These are phyloP conservation scores for Entomortierella beljakovae DNA, from an alignment of 192 early-diverging fungal species.

Conservation along the genomic window DNA sequence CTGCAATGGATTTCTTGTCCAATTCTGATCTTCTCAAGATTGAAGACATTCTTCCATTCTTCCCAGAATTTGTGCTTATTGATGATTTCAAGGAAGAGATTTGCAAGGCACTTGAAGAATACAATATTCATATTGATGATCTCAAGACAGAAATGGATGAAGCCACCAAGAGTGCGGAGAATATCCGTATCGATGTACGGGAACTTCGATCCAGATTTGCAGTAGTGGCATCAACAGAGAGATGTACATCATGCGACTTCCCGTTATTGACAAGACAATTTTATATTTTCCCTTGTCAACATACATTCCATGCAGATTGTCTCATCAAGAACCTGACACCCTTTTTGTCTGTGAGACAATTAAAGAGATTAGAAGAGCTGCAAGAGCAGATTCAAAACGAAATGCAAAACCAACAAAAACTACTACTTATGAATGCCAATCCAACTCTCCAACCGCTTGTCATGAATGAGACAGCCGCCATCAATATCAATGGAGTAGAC, in stretches of 20 bases:
- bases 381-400: constrained; percentile 69
- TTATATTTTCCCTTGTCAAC: constrained; percentile 96
- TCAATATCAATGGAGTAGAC: constrained; percentile 15
- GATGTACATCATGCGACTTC: constrained; percentile 82
- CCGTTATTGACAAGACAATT: constrained; percentile 90
- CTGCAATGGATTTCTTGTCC: constrained; percentile 85
- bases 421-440: constrained; percentile 33
- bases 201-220: constrained; percentile 85
- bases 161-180: constrained; percentile 90
- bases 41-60: constrained; percentile 96
- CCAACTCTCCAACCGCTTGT: constrained; percentile 27
- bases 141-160: constrained; percentile 96
- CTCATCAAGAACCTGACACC: constrained; percentile 66
- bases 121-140: constrained; percentile 90
- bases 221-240: constrained; percentile 74
- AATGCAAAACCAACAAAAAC: constrained; percentile 52
- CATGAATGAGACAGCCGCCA: constrained; percentile 18
- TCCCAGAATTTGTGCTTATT: constrained; percentile 97
- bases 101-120: constrained; percentile 89
- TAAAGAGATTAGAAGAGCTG: constrained; percentile 65
- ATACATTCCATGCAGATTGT: constrained; percentile 95
- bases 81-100: constrained; percentile 99
- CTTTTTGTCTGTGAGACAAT: constrained; percentile 50
- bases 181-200: constrained; percentile 91
- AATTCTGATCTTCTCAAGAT: constrained; percentile 88